A percentile compares a stretch with the other conserved stretches of the same genome.
Conservation (phyloP, 106 monocot genomes). For the Dendrobium catenatum region DNA sequence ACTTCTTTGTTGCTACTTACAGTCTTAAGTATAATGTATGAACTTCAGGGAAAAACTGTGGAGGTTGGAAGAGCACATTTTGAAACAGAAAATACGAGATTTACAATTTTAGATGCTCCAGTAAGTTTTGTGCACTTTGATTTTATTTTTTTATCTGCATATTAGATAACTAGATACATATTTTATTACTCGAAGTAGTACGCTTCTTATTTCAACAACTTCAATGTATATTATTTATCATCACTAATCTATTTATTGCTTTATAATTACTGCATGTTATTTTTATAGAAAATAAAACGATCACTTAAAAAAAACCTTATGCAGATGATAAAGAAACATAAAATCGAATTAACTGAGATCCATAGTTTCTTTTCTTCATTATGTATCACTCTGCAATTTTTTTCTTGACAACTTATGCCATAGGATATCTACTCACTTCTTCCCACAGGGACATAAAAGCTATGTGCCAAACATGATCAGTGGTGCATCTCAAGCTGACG, state of each 20-base stretch:
- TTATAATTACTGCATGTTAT: background rate
- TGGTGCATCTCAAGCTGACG: constrained; percentile 98
- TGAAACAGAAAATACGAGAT: constrained; percentile 92
- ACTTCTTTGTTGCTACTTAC: background rate
- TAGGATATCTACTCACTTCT: constrained; percentile 6
- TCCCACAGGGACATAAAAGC: constrained; percentile 90
- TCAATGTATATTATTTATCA: background rate
- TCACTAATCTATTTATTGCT: background rate
- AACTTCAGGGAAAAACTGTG: constrained; percentile 77
- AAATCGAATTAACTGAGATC: background rate
- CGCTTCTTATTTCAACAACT: background rate
- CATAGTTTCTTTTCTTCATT: background rate
- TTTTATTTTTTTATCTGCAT: background rate
- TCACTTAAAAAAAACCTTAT: background rate
- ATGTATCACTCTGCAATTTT: background rate
- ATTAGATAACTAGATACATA: background rate
- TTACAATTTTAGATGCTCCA: constrained; percentile 95
- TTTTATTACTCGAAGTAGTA: background rate
- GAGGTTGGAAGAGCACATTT: constrained; percentile 99
- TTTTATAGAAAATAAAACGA: background rate
- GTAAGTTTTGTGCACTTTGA: constrained; percentile 28
- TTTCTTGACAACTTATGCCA: background rate
- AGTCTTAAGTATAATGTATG: constrained; percentile 8
- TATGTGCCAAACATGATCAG: constrained; percentile 99
- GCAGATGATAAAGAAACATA: background rate